phyloP scores from a whole-genome alignment of 768 basidiomycete genomes.

The Macrocybe gigantea region DNA sequence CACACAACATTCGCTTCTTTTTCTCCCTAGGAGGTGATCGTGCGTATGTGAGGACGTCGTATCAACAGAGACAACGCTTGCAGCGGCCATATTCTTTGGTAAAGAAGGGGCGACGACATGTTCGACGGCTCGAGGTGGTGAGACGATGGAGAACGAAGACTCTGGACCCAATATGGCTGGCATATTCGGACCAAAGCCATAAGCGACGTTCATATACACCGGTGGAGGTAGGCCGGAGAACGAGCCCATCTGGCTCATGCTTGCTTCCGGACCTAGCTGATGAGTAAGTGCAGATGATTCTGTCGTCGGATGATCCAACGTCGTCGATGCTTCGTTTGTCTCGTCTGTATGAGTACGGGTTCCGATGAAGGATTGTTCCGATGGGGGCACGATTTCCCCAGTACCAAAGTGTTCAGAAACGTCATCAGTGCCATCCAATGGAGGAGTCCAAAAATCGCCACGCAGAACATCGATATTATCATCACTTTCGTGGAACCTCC shows the following conservation, averaged over 20 bases:
- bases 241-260: too few relatives aligned
- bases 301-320: too few relatives aligned
- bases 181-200: too few relatives aligned
- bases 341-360: conserved; percentile 11
- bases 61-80: conserved; percentile 4
- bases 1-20: too few relatives aligned
- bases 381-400: conserved; percentile 5
- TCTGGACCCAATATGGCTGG: too few relatives aligned
- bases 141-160: too few relatives aligned
- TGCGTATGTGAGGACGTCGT: conserved; percentile 4
- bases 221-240: too few relatives aligned
- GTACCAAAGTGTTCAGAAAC: conserved; percentile 8
- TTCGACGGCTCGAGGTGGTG: neutral
- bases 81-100: too few relatives aligned
- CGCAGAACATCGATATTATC: conserved; percentile 9
- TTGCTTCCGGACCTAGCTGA: too few relatives aligned
- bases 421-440: conserved; percentile 25
- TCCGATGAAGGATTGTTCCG: conserved; percentile 6
- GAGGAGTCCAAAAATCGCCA: conserved; percentile 21
- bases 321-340: conserved; percentile 7
- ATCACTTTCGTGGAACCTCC: conserved; percentile 6
- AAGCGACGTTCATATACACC: too few relatives aligned
- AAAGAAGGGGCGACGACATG: neutral
- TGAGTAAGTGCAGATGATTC: too few relatives aligned
- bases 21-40: neutral